Percentiles rank a stretch among this genome's conserved stretches.
Conservation (phyloP, 1,284 basidiomycete genomes). For the Tilletiaria anomala region DNA sequence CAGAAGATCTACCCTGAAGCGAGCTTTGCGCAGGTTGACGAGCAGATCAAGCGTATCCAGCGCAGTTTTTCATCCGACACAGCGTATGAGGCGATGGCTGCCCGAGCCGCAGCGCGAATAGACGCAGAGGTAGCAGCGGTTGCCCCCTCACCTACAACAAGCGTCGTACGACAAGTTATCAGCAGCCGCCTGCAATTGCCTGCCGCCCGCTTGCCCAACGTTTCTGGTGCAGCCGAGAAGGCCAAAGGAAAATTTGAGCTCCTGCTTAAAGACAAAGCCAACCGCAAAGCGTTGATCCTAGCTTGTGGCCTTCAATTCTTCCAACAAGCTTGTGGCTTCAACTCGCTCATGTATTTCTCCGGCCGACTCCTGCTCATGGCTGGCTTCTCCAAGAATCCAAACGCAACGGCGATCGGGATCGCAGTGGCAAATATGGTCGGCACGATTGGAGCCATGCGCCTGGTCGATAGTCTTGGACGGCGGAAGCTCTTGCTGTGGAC, state of each 20-base stretch:
- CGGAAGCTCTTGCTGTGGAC: slow-evolving; percentile 23
- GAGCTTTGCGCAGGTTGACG: slow-evolving; percentile 9
- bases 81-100: neutral
- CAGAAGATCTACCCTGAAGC: slow-evolving; percentile 24
- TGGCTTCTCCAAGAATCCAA: slow-evolving; percentile 25
- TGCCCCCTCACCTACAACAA: neutral
- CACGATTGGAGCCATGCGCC: slow-evolving; percentile 17
- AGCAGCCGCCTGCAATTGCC: too few relatives aligned
- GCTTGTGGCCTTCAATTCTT: slow-evolving; percentile 17
- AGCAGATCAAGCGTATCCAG: slow-evolving; percentile 16
- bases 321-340: slow-evolving; percentile 14
- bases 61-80: slow-evolving; percentile 6
- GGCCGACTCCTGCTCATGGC: slow-evolving; percentile 20
- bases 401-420: slow-evolving; percentile 18
- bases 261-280: slow-evolving; percentile 9
- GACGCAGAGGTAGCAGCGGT: neutral
- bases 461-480: slow-evolving; percentile 19
- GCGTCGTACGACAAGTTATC: neutral
- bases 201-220: neutral
- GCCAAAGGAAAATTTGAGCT: slow-evolving; percentile 10
- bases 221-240: slow-evolving; percentile 1
- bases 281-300: slow-evolving; percentile 17
- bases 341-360: slow-evolving; percentile 16
- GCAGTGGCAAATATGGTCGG: slow-evolving; percentile 26
- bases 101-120: neutral